Percentiles rank a stretch among this genome's conserved stretches.
Conservation (phyloP, 345 rosid genomes). For the Garcia nutans region DNA sequence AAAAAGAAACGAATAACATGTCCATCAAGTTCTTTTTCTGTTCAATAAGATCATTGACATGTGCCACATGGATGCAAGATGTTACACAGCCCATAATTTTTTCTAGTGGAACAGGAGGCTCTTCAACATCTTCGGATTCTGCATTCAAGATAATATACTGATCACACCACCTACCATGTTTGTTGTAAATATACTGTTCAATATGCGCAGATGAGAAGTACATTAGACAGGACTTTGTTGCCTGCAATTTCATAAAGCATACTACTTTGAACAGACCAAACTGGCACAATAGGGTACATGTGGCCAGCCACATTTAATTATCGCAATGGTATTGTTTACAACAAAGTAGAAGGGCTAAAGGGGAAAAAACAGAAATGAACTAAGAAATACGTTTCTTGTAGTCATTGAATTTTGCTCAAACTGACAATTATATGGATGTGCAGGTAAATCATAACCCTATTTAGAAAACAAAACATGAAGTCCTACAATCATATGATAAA, state of each 20-base stretch:
- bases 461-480: neutral
- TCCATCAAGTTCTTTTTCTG: slow-evolving; percentile 56
- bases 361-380: neutral
- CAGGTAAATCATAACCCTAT: neutral
- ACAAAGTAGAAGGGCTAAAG: neutral
- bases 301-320: neutral
- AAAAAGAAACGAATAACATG: slow-evolving; percentile 45
- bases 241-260: neutral
- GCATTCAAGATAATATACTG: slow-evolving; percentile 23
- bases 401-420: neutral
- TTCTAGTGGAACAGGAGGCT: slow-evolving; percentile 53
- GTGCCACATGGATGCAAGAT: slow-evolving; percentile 67
- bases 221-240: neutral
- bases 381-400: neutral
- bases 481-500: neutral
- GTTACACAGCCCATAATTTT: slow-evolving; percentile 65
- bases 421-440: neutral
- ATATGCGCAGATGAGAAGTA: neutral
- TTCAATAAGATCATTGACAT: slow-evolving; percentile 48
- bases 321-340: neutral
- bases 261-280: neutral
- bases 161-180: neutral
- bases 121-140: slow-evolving; percentile 58
- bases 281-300: neutral
- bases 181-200: too few species aligned